Percentiles rank a stretch among this genome's conserved stretches.
These are phyloP conservation scores for Pezicula carpinea DNA, from an alignment of 2,329 filamentous ascomycete genomes.

Conservation along the genomic window DNA sequence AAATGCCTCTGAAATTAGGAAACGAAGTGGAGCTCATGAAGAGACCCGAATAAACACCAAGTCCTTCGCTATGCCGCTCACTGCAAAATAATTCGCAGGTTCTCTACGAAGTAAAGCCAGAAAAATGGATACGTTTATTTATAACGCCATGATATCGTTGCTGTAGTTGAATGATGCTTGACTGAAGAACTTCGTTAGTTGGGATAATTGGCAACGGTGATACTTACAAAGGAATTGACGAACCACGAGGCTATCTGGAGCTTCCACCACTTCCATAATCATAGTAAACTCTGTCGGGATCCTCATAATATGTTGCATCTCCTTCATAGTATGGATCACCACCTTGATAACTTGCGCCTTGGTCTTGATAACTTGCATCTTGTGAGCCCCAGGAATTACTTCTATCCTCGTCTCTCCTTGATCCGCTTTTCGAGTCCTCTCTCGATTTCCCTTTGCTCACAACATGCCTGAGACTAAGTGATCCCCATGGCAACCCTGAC, in stretches of 20 bases:
- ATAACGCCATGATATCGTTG: too few species aligned
- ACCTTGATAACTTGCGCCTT: slow-evolving; percentile 16
- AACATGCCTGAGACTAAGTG: slow-evolving; percentile 55
- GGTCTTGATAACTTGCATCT: slow-evolving; percentile 10
- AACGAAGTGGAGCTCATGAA: too few species aligned
- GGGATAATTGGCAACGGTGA: not conserved
- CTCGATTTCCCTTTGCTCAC: slow-evolving; percentile 38
- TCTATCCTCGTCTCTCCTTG: slow-evolving; percentile 20
- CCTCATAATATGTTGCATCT: slow-evolving; percentile 19
- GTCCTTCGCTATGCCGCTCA: too few species aligned
- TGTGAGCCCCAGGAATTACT: slow-evolving; percentile 17
- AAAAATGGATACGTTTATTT: too few species aligned
- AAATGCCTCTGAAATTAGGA: too few species aligned
- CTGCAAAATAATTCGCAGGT: too few species aligned
- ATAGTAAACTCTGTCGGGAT: slow-evolving; percentile 22
- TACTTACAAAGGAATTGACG: not conserved
- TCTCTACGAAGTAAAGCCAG: too few species aligned
- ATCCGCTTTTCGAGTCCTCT: slow-evolving; percentile 37
- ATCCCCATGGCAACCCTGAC: slow-evolving; percentile 69
- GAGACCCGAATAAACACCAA: too few species aligned
- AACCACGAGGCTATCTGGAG: slow-evolving; percentile 13
- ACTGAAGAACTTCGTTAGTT: not conserved
- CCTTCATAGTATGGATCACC: slow-evolving; percentile 22
- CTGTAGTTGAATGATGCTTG: too few species aligned
- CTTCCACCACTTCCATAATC: slow-evolving; percentile 26